phyloP scores from a whole-genome alignment of 2,329 filamentous ascomycete genomes.

The Exophiala alcalophila region DNA sequence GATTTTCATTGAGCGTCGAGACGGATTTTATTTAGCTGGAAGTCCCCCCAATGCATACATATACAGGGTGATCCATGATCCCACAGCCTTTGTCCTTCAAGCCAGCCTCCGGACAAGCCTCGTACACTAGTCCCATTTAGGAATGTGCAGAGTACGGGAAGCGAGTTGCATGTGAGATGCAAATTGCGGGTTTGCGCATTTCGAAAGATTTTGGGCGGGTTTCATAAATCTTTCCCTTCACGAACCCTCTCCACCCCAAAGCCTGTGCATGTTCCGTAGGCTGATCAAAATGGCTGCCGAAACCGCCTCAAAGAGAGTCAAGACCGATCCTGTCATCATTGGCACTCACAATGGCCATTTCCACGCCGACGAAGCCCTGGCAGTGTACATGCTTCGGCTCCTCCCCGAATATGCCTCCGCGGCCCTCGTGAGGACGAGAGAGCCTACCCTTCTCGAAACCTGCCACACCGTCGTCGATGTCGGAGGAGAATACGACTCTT shows the following conservation, averaged over 20 bases:
- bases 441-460: conserved; percentile 69
- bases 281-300: conserved; percentile 61
- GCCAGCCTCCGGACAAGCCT: too few species aligned
- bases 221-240: too few species aligned
- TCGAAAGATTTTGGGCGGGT: too few species aligned
- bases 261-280: conserved; percentile 39
- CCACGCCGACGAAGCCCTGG: conserved; percentile 96
- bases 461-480: conserved; percentile 98
- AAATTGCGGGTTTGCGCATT: too few species aligned
- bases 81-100: too few species aligned
- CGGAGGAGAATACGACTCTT: conserved; percentile 85
- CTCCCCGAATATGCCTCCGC: conserved; percentile 76
- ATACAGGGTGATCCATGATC: too few species aligned
- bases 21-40: too few species aligned
- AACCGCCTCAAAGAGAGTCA: conserved; percentile 75
- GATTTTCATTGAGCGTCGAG: too few species aligned
- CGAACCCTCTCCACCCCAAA: not conserved
- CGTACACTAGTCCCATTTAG: too few species aligned
- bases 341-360: conserved; percentile 98
- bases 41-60: too few species aligned
- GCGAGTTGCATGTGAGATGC: too few species aligned
- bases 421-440: conserved; percentile 78
- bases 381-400: conserved; percentile 89
- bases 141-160: too few species aligned
- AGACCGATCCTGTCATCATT: conserved; percentile 70